phyloP scores from a whole-genome alignment of 768 basidiomycete genomes.

The Crassisporium funariophilum region DNA sequence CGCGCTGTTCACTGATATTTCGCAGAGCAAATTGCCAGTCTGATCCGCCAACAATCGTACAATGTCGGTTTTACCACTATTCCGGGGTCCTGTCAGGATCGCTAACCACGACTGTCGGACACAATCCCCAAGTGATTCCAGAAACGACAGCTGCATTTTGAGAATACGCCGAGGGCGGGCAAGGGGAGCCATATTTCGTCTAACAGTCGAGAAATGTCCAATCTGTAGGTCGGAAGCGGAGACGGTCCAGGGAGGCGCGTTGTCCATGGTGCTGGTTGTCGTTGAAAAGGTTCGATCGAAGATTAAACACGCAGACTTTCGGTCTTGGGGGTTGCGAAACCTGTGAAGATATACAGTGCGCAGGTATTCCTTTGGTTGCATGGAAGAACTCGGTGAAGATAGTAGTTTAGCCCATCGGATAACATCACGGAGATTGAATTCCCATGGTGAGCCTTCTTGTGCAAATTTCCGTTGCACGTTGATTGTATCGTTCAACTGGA shows the following conservation, averaged over 20 bases:
- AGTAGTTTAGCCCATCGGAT: conserved; percentile 82
- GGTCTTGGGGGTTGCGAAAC: conserved; percentile 78
- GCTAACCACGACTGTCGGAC: conserved; percentile 81
- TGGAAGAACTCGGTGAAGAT: conserved; percentile 26
- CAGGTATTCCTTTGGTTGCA: conserved; percentile 65
- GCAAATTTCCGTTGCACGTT: conserved; percentile 68
- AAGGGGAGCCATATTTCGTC: conserved; percentile 37
- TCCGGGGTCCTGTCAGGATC: conserved; percentile 78
- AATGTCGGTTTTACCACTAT: conserved; percentile 79
- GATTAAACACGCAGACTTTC: conserved; percentile 48
- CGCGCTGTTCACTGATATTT: conserved; percentile 79
- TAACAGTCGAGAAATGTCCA: conserved; percentile 55
- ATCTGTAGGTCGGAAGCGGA: conserved; percentile 58
- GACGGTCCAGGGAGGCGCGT: conserved; percentile 40
- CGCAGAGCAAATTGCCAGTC: conserved; percentile 67
- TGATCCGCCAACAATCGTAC: conserved; percentile 70
- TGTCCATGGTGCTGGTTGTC: conserved; percentile 21
- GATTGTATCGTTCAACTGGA: conserved; percentile 66
- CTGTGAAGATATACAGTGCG: conserved; percentile 80
- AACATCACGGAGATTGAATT: conserved; percentile 96
- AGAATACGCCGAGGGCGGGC: conserved; percentile 52
- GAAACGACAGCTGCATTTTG: conserved; percentile 59
- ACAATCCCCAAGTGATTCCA: conserved; percentile 78
- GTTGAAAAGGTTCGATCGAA: conserved; percentile 55
- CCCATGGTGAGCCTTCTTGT: conserved; percentile 88